phyloP scores from a whole-genome alignment of 192 early-diverging fungal species.

The Rhizophagus clarus region DNA sequence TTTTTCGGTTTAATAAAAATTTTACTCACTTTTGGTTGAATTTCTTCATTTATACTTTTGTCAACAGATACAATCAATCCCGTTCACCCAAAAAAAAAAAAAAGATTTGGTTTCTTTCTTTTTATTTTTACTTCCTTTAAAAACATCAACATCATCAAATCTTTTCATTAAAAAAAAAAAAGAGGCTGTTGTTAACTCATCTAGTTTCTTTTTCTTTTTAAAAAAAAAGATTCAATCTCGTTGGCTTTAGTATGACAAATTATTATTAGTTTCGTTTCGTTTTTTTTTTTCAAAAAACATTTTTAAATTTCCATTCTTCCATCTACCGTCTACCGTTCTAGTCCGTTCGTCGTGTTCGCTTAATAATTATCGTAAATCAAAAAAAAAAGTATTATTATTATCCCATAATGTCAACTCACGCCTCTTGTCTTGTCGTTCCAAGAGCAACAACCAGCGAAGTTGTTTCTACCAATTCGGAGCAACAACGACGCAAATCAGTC shows the following conservation, averaged over 20 bases:
- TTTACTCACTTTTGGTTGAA: neutral
- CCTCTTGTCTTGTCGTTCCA: neutral
- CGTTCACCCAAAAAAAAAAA: no score
- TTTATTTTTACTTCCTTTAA: no score
- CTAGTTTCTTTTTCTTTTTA: neutral
- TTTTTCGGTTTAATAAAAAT: neutral
- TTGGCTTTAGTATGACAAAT: no score
- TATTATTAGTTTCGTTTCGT: neutral
- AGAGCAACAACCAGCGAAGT: neutral
- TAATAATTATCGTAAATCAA: neutral
- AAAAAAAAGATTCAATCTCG: no score
- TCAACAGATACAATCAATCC: neutral
- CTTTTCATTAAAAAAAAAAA: neutral
- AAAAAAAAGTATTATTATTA: neutral
- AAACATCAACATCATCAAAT: neutral
- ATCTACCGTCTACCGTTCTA: no score
- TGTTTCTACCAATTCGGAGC: neutral
- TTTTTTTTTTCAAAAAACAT: no score
- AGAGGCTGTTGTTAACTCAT: neutral
- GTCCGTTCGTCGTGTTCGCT: neutral
- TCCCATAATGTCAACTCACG: neutral
- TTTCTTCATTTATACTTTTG: neutral
- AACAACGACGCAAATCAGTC: slow-evolving; percentile 25
- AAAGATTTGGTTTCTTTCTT: no score
- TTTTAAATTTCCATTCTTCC: no score